Percentiles rank a stretch among this genome's conserved stretches.
These are phyloP conservation scores for Carpinus viminea DNA, from an alignment of 306 rosid genomes.

Conservation along the genomic window DNA sequence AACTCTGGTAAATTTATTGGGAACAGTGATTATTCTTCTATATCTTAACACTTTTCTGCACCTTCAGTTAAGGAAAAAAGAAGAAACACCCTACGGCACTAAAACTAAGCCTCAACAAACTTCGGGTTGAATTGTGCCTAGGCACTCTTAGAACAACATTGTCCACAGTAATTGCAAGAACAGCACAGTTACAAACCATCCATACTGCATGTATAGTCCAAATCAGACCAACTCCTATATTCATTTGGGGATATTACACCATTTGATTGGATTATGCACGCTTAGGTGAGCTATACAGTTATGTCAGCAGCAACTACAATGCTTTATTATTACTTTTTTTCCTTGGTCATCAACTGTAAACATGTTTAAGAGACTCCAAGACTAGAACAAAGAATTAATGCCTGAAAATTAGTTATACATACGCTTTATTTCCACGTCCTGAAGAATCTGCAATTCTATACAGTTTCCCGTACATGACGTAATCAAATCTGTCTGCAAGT, in stretches of 20 bases:
- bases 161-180: background rate
- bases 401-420: conserved; percentile 24
- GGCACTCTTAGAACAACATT: background rate
- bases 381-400: background rate
- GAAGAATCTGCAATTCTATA: conserved; percentile 74
- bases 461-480: conserved; percentile 93
- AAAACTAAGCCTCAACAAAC: background rate
- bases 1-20: background rate
- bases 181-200: background rate
- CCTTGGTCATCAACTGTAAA: background rate
- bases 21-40: background rate
- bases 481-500: conserved; percentile 83
- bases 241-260: background rate
- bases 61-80: background rate
- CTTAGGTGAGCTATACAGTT: background rate
- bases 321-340: background rate
- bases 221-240: background rate
- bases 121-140: background rate
- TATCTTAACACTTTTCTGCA: background rate
- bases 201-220: background rate
- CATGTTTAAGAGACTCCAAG: background rate
- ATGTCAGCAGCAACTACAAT: background rate
- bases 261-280: background rate
- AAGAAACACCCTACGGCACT: background rate
- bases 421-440: conserved; percentile 71